Base-by-base conservation (phyloP, 441 rosid species). In the Erodium trifolium region DNA sequence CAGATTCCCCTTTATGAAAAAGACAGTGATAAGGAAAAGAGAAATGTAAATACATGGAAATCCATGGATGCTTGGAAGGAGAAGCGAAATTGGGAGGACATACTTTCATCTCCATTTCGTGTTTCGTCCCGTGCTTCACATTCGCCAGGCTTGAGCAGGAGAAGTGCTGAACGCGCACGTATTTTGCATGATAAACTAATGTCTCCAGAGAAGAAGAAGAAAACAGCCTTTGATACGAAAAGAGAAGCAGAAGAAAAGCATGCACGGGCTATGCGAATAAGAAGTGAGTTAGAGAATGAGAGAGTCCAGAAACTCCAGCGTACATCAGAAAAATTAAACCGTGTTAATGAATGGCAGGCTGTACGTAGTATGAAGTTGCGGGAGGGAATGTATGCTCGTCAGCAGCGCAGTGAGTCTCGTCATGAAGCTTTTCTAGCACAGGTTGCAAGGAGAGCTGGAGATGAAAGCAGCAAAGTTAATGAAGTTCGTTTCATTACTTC, bases 401-500 rank as follows among this genome's bases (percentile, higher is more conserved):
- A 84, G 64, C 90, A 85, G 72, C 89, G 88, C 23, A 72, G 89
- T 79, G 96, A 85, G 76, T 84, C 87, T 70, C 83, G 96, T 7
- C 92, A 89, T 82, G 92, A 87, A 83, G 96, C 96, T 78, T 85
- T 74, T 84, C 78, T 89, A 64, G 96, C 96, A 27, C 85, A 87
- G 78, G 96, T 89, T 74, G 92, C 76, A 68, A 83, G 89, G 83
- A 87, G 96, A 82, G 96, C 96, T 78, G 96, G 96, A 55, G 92
- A 89, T 71, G 96, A 89, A 79, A 89, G 92, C 78, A 89, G 90
- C 73, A 89, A 89, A 79, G 96, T 89, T 69, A 87, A 86, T 70
- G 96, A 89, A 83, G 92, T 89, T 68, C 92, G 92, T 47, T 89
- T 89, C 73, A 89, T 89, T 76, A 89, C 96, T 71, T 89, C 96